Percentiles rank a stretch among this genome's conserved stretches.
phyloP scores from a whole-genome alignment of 306 rosid genomes.

The Cucurbita ficifolia region DNA sequence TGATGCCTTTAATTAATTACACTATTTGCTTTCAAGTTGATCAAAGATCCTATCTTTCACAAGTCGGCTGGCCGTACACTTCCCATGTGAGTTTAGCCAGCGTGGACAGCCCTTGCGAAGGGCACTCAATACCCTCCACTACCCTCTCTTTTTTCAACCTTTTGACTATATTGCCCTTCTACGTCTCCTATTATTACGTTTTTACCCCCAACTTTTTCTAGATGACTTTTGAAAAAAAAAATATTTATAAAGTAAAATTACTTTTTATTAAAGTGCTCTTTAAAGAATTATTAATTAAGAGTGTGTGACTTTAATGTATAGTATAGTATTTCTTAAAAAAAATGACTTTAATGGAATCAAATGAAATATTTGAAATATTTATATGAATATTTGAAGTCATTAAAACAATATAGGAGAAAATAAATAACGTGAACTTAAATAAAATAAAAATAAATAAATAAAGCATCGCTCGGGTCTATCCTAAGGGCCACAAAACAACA shows the following conservation, averaged over 20 bases:
- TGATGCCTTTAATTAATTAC: not conserved
- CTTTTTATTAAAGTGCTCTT: not conserved
- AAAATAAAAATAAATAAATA: too few relatives aligned
- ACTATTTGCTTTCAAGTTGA: not conserved
- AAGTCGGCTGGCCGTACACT: not conserved
- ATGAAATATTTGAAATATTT: too few relatives aligned
- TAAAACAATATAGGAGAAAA: too few relatives aligned
- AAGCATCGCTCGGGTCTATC: too few relatives aligned
- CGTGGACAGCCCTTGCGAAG: not conserved
- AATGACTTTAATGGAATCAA: too few relatives aligned
- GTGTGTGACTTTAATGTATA: too few relatives aligned
- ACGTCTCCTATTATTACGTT: not conserved
- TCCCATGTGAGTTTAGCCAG: not conserved
- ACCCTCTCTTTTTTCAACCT: not conserved
- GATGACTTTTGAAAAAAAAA: not conserved
- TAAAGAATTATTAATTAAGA: too few relatives aligned
- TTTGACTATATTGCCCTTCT: not conserved
- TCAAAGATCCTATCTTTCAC: not conserved
- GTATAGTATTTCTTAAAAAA: too few relatives aligned
- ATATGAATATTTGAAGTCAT: too few relatives aligned
- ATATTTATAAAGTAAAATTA: too few relatives aligned
- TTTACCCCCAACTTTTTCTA: not conserved
- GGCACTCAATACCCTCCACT: not conserved
- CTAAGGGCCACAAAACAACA: too few relatives aligned
- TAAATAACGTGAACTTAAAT: too few relatives aligned